Conservation (phyloP, 2,329 filamentous ascomycete species). For the Pseudodiploospora longispora region DNA sequence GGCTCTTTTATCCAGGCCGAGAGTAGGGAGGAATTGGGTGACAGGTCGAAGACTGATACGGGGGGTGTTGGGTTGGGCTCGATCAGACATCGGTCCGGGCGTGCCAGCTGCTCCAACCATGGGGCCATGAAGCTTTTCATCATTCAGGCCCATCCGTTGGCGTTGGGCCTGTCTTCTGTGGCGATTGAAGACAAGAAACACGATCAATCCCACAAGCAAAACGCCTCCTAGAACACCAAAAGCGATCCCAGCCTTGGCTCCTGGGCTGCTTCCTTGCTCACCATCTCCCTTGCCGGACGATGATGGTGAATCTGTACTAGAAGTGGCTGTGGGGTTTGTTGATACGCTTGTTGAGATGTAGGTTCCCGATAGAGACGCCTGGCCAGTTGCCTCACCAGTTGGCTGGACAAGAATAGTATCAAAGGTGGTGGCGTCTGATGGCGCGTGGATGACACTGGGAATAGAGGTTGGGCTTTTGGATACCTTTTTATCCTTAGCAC, state of each 20-base stretch:
- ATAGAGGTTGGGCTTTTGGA: background rate
- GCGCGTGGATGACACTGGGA: conserved; percentile 4
- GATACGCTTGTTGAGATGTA: conserved; percentile 10
- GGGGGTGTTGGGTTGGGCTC: conserved; percentile 50
- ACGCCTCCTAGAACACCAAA: conserved; percentile 71
- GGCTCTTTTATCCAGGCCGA: conserved; percentile 37
- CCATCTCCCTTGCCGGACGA: conserved; percentile 1
- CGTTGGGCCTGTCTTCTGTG: conserved; percentile 58
- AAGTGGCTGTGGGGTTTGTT: conserved; percentile 13
- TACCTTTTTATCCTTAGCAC: background rate
- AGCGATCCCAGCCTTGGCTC: conserved; percentile 70
- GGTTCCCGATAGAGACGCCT: conserved; percentile 5
- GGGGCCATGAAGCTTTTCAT: conserved; percentile 54
- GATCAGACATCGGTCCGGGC: conserved; percentile 19
- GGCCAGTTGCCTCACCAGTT: conserved; percentile 8
- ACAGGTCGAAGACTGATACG: conserved; percentile 77
- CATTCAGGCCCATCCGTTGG: conserved; percentile 38
- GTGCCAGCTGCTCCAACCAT: conserved; percentile 21
- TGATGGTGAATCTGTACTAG: conserved; percentile 12
- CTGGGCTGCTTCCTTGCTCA: conserved; percentile 21
- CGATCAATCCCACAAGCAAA: conserved; percentile 55
- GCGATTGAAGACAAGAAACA: conserved; percentile 63
- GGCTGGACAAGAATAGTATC: conserved; percentile 24
- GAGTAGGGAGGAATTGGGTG: conserved; percentile 71
- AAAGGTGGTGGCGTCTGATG: conserved; percentile 13